Evolutionary conservation across 2,329 filamentous ascomycete genomes (phyloP).

Genomic region (Sporothrix pallida): DNA sequence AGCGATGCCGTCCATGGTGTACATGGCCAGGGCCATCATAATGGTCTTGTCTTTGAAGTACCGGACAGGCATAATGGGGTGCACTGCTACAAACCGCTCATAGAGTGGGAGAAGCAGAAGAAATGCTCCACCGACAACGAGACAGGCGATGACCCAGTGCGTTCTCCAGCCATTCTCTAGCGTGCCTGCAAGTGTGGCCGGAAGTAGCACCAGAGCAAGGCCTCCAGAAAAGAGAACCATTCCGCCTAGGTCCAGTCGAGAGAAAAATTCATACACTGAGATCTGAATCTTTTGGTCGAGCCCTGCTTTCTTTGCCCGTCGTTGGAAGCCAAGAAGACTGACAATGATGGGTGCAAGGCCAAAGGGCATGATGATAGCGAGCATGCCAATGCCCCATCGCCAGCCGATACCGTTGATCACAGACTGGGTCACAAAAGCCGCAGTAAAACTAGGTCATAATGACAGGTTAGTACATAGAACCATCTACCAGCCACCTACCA

Average conservation of each 20-base stretch:
- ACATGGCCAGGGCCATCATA: constrained; percentile 49
- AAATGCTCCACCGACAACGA: constrained; percentile 47
- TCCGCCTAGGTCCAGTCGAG: constrained; percentile 50
- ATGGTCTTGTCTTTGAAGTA: constrained; percentile 55
- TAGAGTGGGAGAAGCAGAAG: constrained; percentile 55
- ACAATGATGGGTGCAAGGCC: constrained; percentile 56
- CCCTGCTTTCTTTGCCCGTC: constrained; percentile 54
- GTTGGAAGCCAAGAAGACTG: constrained; percentile 56
- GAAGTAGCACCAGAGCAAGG: constrained; percentile 54
- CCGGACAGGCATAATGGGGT: constrained; percentile 54
- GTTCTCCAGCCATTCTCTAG: constrained; percentile 51
- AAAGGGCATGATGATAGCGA: constrained; percentile 61
- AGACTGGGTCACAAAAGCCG: constrained; percentile 55
- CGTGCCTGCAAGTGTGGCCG: constrained; percentile 53
- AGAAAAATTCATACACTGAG: constrained; percentile 46
- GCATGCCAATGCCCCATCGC: constrained; percentile 64
- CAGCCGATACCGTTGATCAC: constrained; percentile 50
- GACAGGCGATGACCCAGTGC: constrained; percentile 48
- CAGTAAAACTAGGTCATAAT: constrained; percentile 36
- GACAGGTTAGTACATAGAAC: no score
- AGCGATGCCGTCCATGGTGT: constrained; percentile 51
- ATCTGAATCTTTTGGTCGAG: constrained; percentile 43
- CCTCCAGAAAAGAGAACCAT: constrained; percentile 55
- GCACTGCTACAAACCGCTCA: constrained; percentile 51
- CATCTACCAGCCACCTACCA: no score